Percentiles rank a stretch among this genome's conserved stretches.
These are phyloP conservation scores for Plasmodium knowlesi DNA, from an alignment of 169 alveolate genomes.

Conservation along the genomic window DNA sequence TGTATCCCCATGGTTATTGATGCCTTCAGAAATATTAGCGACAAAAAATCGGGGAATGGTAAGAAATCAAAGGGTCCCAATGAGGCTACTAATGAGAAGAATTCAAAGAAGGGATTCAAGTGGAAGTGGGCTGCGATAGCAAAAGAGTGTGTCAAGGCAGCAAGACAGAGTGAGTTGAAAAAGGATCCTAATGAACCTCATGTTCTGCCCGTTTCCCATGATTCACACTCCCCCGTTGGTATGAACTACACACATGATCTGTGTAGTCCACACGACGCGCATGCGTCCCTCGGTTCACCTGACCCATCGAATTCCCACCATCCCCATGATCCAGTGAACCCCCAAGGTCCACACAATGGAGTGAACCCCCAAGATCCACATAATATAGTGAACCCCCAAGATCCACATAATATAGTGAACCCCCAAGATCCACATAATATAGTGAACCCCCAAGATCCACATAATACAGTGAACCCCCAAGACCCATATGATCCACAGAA, in stretches of 20 bases:
- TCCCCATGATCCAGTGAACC: too few species aligned
- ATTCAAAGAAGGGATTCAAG: background rate
- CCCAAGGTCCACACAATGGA: too few species aligned
- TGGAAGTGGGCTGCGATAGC: background rate
- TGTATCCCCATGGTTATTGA: background rate
- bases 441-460: too few species aligned
- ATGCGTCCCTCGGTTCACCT: background rate
- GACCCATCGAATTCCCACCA: background rate
- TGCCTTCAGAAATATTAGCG: background rate
- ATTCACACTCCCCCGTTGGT: background rate
- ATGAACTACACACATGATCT: background rate
- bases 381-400: too few species aligned
- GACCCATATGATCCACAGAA: background rate
- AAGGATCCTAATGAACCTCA: background rate
- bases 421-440: too few species aligned
- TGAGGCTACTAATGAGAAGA: background rate
- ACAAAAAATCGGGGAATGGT: background rate
- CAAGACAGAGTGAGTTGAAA: background rate
- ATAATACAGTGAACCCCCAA: too few species aligned
- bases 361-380: too few species aligned
- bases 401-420: too few species aligned
- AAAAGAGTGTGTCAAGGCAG: background rate
- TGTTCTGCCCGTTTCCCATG: background rate
- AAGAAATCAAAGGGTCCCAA: background rate
- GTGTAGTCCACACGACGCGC: background rate